Base-by-base conservation (phyloP, 1,284 basidiomycete species). In the Pterulicium gracile region DNA sequence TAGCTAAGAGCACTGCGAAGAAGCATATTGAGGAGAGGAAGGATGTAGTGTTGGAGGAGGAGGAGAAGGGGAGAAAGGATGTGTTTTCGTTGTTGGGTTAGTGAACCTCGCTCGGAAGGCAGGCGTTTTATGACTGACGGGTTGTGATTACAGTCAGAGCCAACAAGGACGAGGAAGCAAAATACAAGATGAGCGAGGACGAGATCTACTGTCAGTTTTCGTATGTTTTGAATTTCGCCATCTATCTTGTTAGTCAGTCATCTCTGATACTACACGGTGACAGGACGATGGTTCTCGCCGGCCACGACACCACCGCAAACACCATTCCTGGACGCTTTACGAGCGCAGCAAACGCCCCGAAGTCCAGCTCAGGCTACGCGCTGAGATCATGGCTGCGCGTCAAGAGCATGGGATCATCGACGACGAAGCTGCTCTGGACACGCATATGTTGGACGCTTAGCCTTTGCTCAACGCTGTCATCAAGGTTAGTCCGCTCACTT, bases 391-490 rank as follows among this genome's bases (percentile, higher is more conserved):
- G 3, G 56, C 54, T 12, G 17, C 48, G 23, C 47, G 49, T 12
- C 17, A 40, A 14, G 23, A 32, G 20, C 45, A 32, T 5, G 47
- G 49, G 19, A 7, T 39, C 15, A 7, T 39, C 15, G 36, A 39
- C 19, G 43, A 43, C 15, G 45, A 41, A 3, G 39, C 17, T 2
- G 58, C 56, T 7, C 54, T 61, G 39, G 52, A 51, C 32, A 48
- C 55, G 3, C 53, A 55, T 12, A 62, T 64, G 44, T 53, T 60
- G 5, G 59, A 64, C 43, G 51, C 48, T 1, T 58, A 64, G 58
- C 51, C 47, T 3, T 53, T 42, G 21, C 39, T 56, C 23, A 51
- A 50, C 3, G 57, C 56, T 1, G 46, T 51, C 2, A 51, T 59
- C 18, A 58, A 58, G 51, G 57, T 56, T 12, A 34, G 44, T 32